Conservation (phyloP, 164 flowering plant species). For the Paratinospora sagittata region DNA sequence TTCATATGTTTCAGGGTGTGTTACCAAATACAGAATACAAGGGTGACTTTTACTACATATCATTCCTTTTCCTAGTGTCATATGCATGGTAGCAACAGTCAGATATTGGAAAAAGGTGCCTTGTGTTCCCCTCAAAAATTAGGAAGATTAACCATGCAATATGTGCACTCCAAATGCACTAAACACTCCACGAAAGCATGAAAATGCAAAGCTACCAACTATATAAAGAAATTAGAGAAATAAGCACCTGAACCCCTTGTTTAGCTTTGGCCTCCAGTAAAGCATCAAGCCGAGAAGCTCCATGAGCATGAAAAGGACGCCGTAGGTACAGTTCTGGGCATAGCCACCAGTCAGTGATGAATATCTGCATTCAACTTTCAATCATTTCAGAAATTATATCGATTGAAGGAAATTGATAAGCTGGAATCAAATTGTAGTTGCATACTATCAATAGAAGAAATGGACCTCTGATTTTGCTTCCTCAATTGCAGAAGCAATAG, state of each 20-base stretch:
- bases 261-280: constrained; percentile 90
- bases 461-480: constrained; percentile 94
- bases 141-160: too few species aligned
- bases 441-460: constrained; percentile 7
- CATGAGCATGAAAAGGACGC: constrained; percentile 70
- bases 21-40: too few species aligned
- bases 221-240: background rate
- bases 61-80: too few species aligned
- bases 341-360: constrained; percentile 98
- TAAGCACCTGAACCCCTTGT: constrained; percentile 90
- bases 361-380: constrained; percentile 59
- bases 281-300: constrained; percentile 79
- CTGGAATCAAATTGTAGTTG: background rate
- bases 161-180: too few species aligned
- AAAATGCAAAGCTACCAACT: background rate
- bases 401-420: background rate
- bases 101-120: too few species aligned
- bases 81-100: too few species aligned
- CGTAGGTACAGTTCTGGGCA: constrained; percentile 95
- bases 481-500: constrained; percentile 84
- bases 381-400: constrained; percentile 12
- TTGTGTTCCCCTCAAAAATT: too few species aligned
- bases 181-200: too few species aligned
- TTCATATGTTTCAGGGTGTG: too few species aligned
- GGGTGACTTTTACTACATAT: too few species aligned